phyloP scores from a whole-genome alignment of 2,329 filamentous ascomycete genomes.

The Apiospora rasikravindrae region DNA sequence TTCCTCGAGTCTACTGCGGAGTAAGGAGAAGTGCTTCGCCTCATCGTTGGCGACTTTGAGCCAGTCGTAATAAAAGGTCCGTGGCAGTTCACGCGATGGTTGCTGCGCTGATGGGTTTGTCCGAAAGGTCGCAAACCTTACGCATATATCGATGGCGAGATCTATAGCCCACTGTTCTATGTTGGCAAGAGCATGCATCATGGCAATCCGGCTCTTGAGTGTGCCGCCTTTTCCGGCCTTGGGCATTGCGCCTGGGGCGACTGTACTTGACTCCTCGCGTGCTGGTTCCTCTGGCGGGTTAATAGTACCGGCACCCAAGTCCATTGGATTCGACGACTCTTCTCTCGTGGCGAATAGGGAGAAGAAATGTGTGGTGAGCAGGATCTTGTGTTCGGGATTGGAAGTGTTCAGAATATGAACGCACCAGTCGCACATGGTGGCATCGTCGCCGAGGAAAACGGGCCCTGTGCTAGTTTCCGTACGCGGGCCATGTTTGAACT shows the following conservation, averaged over 20 bases:
- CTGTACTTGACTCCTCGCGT: constrained; percentile 44
- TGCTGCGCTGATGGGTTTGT: constrained; percentile 34
- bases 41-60: constrained; percentile 53
- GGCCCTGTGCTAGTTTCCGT: constrained; percentile 26
- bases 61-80: constrained; percentile 54
- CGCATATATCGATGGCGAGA: constrained; percentile 52
- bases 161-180: constrained; percentile 56
- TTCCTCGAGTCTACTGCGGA: constrained; percentile 50
- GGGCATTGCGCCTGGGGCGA: constrained; percentile 47
- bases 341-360: constrained; percentile 46
- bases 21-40: constrained; percentile 53
- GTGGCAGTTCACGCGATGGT: constrained; percentile 40
- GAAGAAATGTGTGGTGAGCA: constrained; percentile 50
- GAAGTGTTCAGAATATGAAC: constrained; percentile 50
- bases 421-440: constrained; percentile 53
- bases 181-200: constrained; percentile 53
- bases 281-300: constrained; percentile 46
- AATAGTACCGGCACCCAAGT: constrained; percentile 44
- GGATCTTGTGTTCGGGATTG: constrained; percentile 52
- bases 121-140: constrained; percentile 50
- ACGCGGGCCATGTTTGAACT: constrained; percentile 44
- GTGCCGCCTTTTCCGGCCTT: constrained; percentile 47
- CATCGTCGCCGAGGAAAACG: constrained; percentile 44
- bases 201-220: constrained; percentile 49
- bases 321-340: constrained; percentile 45